phyloP scores from a whole-genome alignment of 2,329 filamentous ascomycete species.

The Exophiala oligosperma region DNA sequence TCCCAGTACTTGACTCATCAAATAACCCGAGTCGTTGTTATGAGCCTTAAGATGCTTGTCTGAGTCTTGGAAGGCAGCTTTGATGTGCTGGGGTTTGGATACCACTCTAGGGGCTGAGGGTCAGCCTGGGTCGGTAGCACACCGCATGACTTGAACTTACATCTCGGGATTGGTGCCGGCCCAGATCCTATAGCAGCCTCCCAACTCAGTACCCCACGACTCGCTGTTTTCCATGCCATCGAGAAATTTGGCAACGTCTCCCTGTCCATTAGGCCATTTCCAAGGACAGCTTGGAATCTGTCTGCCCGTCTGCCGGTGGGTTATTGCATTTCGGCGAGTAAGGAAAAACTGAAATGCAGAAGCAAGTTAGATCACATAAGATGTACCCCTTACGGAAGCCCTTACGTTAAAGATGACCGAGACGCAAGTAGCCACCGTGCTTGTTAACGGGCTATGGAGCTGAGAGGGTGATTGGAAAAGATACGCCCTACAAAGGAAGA shows the following conservation, averaged over 20 bases:
- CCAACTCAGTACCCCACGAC: conserved; percentile 37
- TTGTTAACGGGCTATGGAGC: too few species aligned
- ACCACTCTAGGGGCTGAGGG: conserved; percentile 35
- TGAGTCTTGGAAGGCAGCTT: conserved; percentile 45
- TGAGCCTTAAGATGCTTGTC: conserved; percentile 45
- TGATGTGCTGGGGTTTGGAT: conserved; percentile 37
- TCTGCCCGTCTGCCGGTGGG: neutral
- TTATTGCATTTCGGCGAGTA: too few species aligned
- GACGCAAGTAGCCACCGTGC: too few species aligned
- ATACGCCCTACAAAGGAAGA: too few species aligned
- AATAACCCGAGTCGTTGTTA: conserved; percentile 44
- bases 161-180: conserved; percentile 41
- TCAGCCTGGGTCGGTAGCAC: too few species aligned
- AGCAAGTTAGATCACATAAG: too few species aligned
- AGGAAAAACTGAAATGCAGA: too few species aligned
- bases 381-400: too few species aligned
- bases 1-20: conserved; percentile 44
- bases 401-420: too few species aligned
- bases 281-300: conserved; percentile 30
- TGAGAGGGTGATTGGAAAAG: too few species aligned
- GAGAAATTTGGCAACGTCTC: conserved; percentile 44
- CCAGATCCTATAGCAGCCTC: conserved; percentile 43
- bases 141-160: conserved; percentile 30
- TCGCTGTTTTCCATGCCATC: conserved; percentile 36
- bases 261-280: conserved; percentile 42